A percentile compares a stretch with the other conserved stretches of the same genome.
These are phyloP conservation scores for Saccharum hybrid DNA, from an alignment of 202 grass and related monocot genomes.

Conservation along the genomic window DNA sequence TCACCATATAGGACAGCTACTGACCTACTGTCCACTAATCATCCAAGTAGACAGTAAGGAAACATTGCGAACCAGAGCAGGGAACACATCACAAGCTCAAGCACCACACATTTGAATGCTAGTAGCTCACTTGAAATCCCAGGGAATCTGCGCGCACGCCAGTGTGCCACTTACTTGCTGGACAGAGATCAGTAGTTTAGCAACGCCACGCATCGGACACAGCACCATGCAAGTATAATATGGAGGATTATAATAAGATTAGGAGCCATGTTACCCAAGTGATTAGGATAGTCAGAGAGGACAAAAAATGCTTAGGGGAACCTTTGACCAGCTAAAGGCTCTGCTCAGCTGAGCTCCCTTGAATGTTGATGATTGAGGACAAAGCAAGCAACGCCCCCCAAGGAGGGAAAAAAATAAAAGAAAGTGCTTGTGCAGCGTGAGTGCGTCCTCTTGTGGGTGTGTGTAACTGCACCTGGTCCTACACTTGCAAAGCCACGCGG, in stretches of 20 bases:
- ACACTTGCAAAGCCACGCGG: conserved; percentile 62
- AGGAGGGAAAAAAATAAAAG: not conserved
- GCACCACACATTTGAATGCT: conserved; percentile 20
- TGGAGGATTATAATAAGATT: conserved; percentile 39
- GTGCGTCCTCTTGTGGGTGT: conserved; percentile 49
- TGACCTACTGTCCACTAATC: not conserved
- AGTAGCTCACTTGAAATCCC: conserved; percentile 40
- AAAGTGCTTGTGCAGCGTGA: conserved; percentile 44
- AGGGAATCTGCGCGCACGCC: conserved; percentile 48
- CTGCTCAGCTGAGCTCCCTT: conserved; percentile 28
- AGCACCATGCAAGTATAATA: conserved; percentile 53
- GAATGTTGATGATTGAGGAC: conserved; percentile 47
- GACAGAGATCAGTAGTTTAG: conserved; percentile 51
- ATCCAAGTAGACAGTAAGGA: conserved; percentile 26
- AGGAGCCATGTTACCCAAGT: conserved; percentile 46
- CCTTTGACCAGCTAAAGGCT: conserved; percentile 67
- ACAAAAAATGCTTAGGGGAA: conserved; percentile 69
- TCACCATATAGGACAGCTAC: conserved; percentile 22
- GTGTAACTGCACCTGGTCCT: conserved; percentile 53
- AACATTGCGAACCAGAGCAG: conserved; percentile 36
- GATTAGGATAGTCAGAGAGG: conserved; percentile 60
- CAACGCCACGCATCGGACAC: conserved; percentile 42
- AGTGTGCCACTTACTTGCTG: conserved; percentile 37
- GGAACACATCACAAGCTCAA: conserved; percentile 39
- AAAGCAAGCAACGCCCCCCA: conserved; percentile 47